Evolutionary conservation across 1,284 basidiomycete species (phyloP).

Genomic region (Ceratobasidium papillatum): DNA sequence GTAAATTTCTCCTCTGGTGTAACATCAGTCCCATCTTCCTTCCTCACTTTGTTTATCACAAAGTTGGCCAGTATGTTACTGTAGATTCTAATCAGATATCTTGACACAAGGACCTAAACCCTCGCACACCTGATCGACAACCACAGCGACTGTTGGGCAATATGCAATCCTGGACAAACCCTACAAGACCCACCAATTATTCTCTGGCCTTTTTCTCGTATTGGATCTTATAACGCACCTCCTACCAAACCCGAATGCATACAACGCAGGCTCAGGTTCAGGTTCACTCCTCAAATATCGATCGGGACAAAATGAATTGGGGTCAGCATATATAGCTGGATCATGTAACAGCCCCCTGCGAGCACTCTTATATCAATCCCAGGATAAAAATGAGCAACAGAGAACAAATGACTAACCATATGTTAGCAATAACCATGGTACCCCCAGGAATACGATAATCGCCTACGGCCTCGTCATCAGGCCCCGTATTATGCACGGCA

Average conservation of each 20-base stretch:
- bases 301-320: conserved; percentile 13
- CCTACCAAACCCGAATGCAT: conserved; percentile 35
- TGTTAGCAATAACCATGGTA: conserved; percentile 19
- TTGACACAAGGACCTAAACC: background rate
- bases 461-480: background rate
- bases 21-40: conserved; percentile 2
- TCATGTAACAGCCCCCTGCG: conserved; percentile 33
- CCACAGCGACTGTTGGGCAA: conserved; percentile 31
- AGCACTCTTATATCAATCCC: background rate
- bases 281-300: background rate
- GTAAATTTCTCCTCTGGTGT: conserved; percentile 16
- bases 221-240: background rate
- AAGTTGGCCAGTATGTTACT: conserved; percentile 34
- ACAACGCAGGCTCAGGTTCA: conserved; percentile 4
- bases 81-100: background rate
- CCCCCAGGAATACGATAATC: conserved; percentile 2
- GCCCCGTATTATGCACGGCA: conserved; percentile 1
- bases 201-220: background rate
- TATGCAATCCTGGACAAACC: conserved; percentile 30
- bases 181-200: background rate
- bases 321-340: conserved; percentile 1
- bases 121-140: conserved; percentile 12
- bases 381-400: background rate
- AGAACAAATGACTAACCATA: background rate
- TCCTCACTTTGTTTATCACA: background rate